These are phyloP conservation scores for Marasmius tenuissimus DNA, from an alignment of 1,284 basidiomycete genomes.

Conservation along the genomic window DNA sequence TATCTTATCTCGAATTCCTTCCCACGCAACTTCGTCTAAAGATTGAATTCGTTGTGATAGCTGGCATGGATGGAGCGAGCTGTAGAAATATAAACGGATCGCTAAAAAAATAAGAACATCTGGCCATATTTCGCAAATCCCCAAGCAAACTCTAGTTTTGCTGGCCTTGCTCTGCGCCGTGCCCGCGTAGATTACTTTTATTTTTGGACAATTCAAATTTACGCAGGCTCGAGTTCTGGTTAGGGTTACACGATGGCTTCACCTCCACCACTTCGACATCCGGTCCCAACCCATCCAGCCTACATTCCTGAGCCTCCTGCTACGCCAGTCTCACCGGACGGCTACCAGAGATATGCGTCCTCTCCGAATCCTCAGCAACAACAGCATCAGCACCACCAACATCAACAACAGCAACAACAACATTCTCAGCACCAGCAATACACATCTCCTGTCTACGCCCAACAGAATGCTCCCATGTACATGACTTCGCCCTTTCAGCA, in stretches of 20 bases:
- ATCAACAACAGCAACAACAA: conserved; percentile 28
- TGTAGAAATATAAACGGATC: too few species aligned
- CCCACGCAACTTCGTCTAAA: too few species aligned
- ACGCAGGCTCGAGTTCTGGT: neutral
- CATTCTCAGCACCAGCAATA: neutral
- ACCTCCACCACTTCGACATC: conserved; percentile 84
- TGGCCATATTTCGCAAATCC: too few species aligned
- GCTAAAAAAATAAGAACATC: too few species aligned
- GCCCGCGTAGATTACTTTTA: too few species aligned
- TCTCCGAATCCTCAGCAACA: conserved; percentile 44
- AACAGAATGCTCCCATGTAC: conserved; percentile 15
- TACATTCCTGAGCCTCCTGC: conserved; percentile 88
- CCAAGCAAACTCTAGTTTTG: neutral
- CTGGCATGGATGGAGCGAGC: too few species aligned
- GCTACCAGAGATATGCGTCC: conserved; percentile 75
- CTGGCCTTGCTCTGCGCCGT: too few species aligned
- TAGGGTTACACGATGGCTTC: conserved; percentile 34
- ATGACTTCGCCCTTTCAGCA: conserved; percentile 25
- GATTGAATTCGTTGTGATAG: too few species aligned
- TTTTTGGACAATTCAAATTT: neutral
- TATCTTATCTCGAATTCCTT: too few species aligned
- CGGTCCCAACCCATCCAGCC: conserved; percentile 86
- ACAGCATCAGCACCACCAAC: conserved; percentile 25
- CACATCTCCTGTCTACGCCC: too few species aligned
- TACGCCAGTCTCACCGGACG: conserved; percentile 74